Evolutionary conservation across 768 basidiomycete species (phyloP), one percentile per base, ranked within the genome.

Genomic region (Terana coerulea): DNA sequence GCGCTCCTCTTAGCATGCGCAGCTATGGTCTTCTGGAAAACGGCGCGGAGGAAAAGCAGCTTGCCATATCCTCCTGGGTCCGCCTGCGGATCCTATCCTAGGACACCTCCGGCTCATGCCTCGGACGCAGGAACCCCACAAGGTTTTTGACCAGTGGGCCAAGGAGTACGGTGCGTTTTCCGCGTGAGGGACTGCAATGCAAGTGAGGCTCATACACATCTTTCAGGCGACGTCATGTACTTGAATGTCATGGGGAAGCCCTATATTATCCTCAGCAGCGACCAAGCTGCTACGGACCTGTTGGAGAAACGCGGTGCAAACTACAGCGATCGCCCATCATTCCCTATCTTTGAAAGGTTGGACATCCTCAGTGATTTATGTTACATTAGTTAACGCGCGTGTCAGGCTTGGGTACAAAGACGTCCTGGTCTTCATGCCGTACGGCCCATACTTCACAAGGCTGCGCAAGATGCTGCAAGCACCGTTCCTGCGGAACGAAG

Each of bases 1-100:
- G n/a, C n/a, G n/a, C n/a, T n/a, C n/a, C n/a, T n/a, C n/a, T n/a
- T n/a, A n/a, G n/a, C n/a, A n/a, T n/a, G n/a, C n/a, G n/a, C n/a
- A n/a, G n/a, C n/a, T n/a, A n/a, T n/a, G n/a, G n/a, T n/a, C n/a
- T n/a, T n/a, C n/a, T n/a, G n/a, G n/a, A n/a, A n/a, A n/a, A n/a
- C n/a, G n/a, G n/a, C n/a, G n/a, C n/a, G n/a, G n/a, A n/a, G n/a
- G n/a, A n/a, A n/a, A n/a, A n/a, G n/a, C n/a, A n/a, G n/a, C n/a
- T n/a, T n/a, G n/a, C n/a, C n/a, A n/a, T n/a, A n/a, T n/a, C n/a
- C 69, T 70, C 9, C 71, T 69, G 14, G 63, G 72, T 22, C 71
- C 69, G 3, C 70, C 69, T 10, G 59, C 64, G 8, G 68, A 73
- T 48, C 66, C 68, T 5, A 34, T 73, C 39, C 60, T 73, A 15